phyloP scores from a whole-genome alignment of 352 stramenopile species.

The Phytopythium boreale region DNA sequence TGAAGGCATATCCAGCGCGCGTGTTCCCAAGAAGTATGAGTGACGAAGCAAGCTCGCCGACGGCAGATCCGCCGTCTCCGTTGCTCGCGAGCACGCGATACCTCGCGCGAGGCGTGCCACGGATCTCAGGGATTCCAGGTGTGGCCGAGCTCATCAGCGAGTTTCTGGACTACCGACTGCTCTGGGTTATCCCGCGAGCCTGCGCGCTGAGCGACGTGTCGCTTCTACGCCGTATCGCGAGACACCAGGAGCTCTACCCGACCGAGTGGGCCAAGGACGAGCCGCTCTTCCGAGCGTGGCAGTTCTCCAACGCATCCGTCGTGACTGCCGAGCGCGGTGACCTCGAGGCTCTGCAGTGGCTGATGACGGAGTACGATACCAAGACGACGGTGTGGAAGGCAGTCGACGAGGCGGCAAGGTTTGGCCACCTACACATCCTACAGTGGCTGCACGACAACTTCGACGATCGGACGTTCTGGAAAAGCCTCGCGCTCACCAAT shows the following conservation, averaged over 20 bases:
- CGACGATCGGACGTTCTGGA: slow-evolving; percentile 15
- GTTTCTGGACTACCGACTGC: slow-evolving; percentile 1
- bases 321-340: slow-evolving; percentile 14
- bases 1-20: no score
- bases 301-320: background rate
- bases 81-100: no score
- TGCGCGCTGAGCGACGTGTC: slow-evolving; percentile 8
- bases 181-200: slow-evolving; percentile 1
- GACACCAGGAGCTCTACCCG: slow-evolving; percentile 1
- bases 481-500: slow-evolving; percentile 21
- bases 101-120: no score
- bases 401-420: slow-evolving; percentile 23
- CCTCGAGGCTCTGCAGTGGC: slow-evolving; percentile 18
- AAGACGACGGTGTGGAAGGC: slow-evolving; percentile 11
- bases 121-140: no score
- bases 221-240: slow-evolving; percentile 18
- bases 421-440: slow-evolving; percentile 20
- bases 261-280: no score
- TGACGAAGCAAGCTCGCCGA: no score
- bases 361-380: slow-evolving; percentile 17
- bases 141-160: background rate
- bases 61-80: no score
- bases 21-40: no score
- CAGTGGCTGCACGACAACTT: slow-evolving; percentile 14
- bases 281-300: slow-evolving; percentile 5